phyloP scores from a whole-genome alignment of 441 rosid species.

The Erodium moschatum region DNA sequence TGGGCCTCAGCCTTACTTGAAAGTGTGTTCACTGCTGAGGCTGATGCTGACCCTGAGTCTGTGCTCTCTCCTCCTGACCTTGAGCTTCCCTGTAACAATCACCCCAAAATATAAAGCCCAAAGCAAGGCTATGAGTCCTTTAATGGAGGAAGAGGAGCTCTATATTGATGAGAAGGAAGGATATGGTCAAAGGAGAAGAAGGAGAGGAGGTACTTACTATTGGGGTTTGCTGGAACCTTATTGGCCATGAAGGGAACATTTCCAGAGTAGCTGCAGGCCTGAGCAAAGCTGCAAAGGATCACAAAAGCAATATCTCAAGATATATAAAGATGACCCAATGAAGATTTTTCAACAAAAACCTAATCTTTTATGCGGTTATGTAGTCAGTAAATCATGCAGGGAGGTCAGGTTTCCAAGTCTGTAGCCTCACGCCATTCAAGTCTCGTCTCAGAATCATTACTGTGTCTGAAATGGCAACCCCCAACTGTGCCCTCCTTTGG shows the following conservation, averaged over 20 bases:
- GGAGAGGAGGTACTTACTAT: constrained; percentile 43
- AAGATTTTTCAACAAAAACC: constrained; percentile 12
- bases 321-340: constrained; percentile 12
- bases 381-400: constrained; percentile 42
- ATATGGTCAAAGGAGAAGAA: constrained; percentile 11
- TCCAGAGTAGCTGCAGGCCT: constrained; percentile 96
- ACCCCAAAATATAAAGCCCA: no score
- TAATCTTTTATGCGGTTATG: constrained; percentile 33
- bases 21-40: constrained; percentile 56
- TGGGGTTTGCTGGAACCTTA: constrained; percentile 86
- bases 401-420: constrained; percentile 49
- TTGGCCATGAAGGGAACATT: constrained; percentile 99
- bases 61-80: constrained; percentile 75
- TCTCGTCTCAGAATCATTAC: constrained; percentile 56
- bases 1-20: constrained; percentile 66
- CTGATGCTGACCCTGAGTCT: constrained; percentile 49
- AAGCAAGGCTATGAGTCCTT: constrained; percentile 1
- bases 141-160: background rate
- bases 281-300: constrained; percentile 72
- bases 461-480: constrained; percentile 41
- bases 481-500: constrained; percentile 17
- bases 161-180: no score
- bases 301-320: constrained; percentile 32
- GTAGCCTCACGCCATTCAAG: constrained; percentile 66
- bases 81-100: constrained; percentile 88